These are phyloP conservation scores for Borealophlyctis nickersoniae DNA, from an alignment of 192 early-diverging fungal species.

Conservation along the genomic window DNA sequence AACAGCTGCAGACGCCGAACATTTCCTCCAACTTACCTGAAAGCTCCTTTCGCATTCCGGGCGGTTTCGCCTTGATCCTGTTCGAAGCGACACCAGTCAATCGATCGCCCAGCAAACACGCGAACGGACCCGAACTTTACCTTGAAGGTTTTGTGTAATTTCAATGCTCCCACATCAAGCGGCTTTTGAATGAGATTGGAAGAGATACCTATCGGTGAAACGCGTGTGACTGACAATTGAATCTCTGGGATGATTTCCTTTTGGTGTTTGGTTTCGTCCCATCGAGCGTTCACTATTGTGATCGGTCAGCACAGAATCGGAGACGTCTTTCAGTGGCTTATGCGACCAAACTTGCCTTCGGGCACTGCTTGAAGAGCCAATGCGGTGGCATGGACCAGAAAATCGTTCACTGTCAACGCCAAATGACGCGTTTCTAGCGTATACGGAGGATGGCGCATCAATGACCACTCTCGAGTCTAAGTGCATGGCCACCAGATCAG, in stretches of 20 bases:
- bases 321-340: neutral
- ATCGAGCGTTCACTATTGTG: constrained; percentile 15
- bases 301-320: neutral
- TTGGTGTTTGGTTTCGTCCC: constrained; percentile 4
- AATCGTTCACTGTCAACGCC: constrained; percentile 15
- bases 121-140: constrained; percentile 6
- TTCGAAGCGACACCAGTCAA: too few species aligned
- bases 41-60: constrained; percentile 2
- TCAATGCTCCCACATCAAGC: constrained; percentile 10
- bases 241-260: neutral
- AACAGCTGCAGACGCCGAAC: neutral
- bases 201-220: constrained; percentile 18
- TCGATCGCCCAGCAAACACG: too few species aligned
- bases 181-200: constrained; percentile 9
- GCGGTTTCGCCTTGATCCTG: neutral
- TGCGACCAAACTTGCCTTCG: constrained; percentile 11
- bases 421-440: constrained; percentile 8
- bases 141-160: constrained; percentile 26
- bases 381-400: constrained; percentile 16
- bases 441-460: too few species aligned
- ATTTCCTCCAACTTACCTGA: constrained; percentile 8
- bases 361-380: constrained; percentile 20
- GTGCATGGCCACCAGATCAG: too few species aligned
- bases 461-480: too few species aligned
- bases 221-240: constrained; percentile 9